A percentile compares a stretch with the other conserved stretches of the same genome.
These are phyloP conservation scores for Aureobasidium mangrovei DNA, from an alignment of 2,329 filamentous ascomycete species.

Conservation along the genomic window DNA sequence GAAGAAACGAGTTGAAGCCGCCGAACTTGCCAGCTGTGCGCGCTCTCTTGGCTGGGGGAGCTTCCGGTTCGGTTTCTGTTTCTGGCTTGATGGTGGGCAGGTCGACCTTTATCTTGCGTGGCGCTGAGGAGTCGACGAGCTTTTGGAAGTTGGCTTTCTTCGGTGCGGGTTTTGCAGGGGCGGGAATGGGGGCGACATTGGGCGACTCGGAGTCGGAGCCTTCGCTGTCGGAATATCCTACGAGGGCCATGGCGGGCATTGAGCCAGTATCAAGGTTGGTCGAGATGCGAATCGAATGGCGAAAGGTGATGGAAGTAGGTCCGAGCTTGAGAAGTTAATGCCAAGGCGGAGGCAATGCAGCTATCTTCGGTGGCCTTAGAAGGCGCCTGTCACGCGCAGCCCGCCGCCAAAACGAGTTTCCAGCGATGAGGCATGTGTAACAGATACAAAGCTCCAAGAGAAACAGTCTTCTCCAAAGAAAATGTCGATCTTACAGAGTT, in stretches of 20 bases:
- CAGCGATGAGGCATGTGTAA: no score
- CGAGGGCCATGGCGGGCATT: conserved; percentile 55
- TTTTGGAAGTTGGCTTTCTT: conserved; percentile 61
- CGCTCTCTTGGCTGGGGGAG: conserved; percentile 62
- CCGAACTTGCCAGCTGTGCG: conserved; percentile 60
- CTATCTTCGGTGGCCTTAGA: no score
- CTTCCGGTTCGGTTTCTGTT: conserved; percentile 37
- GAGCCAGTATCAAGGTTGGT: conserved; percentile 14
- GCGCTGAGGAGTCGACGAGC: conserved; percentile 70
- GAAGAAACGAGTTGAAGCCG: conserved; percentile 79
- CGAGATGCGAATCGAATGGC: background rate
- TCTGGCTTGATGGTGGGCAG: conserved; percentile 50
- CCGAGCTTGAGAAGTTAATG: no score
- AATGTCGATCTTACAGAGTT: no score
- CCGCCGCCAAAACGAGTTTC: no score
- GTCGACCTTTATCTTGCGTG: conserved; percentile 75
- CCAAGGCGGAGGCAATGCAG: no score
- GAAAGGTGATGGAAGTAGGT: background rate
- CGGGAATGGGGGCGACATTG: conserved; percentile 24
- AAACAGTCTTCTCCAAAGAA: no score
- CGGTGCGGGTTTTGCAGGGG: conserved; percentile 28
- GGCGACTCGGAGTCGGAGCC: conserved; percentile 51
- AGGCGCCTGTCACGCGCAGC: no score
- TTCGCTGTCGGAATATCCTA: conserved; percentile 76
- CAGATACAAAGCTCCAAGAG: no score